Evolutionary conservation across 2,329 filamentous ascomycete genomes (phyloP).

Genomic region (Hymenoscyphus occultus): DNA sequence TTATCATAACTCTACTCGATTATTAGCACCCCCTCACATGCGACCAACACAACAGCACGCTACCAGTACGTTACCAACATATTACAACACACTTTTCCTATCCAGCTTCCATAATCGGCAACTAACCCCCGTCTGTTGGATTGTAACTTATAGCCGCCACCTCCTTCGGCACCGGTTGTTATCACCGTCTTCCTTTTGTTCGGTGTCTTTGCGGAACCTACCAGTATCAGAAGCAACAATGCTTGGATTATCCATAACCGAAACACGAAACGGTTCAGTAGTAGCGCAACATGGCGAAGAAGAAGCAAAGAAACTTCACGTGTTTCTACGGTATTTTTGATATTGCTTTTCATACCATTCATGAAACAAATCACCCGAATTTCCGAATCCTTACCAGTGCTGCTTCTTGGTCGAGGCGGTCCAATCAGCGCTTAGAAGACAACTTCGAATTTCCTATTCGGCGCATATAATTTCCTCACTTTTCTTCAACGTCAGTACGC

Average conservation of each 20-base stretch:
- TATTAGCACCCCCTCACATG: conserved; percentile 9
- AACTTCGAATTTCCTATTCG: conserved; percentile 24
- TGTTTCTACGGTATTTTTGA: conserved; percentile 7
- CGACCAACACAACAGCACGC: neutral
- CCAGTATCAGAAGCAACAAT: conserved; percentile 1
- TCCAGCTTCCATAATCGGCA: neutral
- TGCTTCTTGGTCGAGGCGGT: conserved; percentile 4
- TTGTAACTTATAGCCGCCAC: neutral
- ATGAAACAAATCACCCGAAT: conserved; percentile 15
- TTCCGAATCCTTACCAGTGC: conserved; percentile 5
- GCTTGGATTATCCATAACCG: conserved; percentile 4
- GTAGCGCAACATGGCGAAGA: neutral
- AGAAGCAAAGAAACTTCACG: conserved; percentile 9
- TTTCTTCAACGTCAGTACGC: conserved; percentile 18
- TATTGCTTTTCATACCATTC: neutral
- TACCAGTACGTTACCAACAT: conserved; percentile 11
- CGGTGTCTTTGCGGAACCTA: conserved; percentile 1
- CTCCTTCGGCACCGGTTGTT: conserved; percentile 1
- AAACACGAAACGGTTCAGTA: conserved; percentile 12
- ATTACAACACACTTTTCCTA: neutral
- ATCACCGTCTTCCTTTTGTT: neutral
- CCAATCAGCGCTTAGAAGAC: conserved; percentile 20
- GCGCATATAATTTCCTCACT: conserved; percentile 16
- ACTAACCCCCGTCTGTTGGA: neutral
- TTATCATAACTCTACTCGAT: conserved; percentile 3